Evolutionary conservation across 805 yeast species (phyloP).

Genomic region (Kregervanrija pseudodelftensis): DNA sequence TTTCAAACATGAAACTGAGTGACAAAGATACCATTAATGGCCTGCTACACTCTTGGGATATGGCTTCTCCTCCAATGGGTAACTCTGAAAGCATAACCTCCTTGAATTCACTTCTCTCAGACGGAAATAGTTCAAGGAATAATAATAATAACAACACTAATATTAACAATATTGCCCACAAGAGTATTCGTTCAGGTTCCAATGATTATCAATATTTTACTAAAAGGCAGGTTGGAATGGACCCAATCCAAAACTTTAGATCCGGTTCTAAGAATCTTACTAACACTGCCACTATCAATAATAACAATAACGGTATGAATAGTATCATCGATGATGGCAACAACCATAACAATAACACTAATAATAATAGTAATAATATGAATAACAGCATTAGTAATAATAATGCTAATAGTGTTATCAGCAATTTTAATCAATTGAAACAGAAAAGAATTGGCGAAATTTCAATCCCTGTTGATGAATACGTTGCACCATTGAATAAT

Average conservation of each 20-base stretch:
- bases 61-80: constrained; percentile 20
- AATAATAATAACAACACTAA: background rate
- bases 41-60: constrained; percentile 23
- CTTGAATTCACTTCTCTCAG: constrained; percentile 14
- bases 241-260: constrained; percentile 20
- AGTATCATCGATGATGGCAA: background rate
- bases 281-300: background rate
- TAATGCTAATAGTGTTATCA: too few relatives aligned
- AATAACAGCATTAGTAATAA: background rate
- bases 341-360: background rate
- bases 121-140: background rate
- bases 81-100: constrained; percentile 20
- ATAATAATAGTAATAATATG: background rate
- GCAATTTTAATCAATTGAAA: background rate
- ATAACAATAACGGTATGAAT: background rate
- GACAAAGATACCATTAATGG: constrained; percentile 13
- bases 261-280: constrained; percentile 10
- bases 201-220: constrained; percentile 15
- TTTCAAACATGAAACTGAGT: background rate
- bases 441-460: constrained; percentile 27
- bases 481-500: constrained; percentile 29
- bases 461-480: constrained; percentile 28
- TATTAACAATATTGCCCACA: background rate
- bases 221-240: constrained; percentile 25
- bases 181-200: background rate